phyloP scores from a whole-genome alignment of 805 yeast genomes.

The Ogataea paradorogensis region DNA sequence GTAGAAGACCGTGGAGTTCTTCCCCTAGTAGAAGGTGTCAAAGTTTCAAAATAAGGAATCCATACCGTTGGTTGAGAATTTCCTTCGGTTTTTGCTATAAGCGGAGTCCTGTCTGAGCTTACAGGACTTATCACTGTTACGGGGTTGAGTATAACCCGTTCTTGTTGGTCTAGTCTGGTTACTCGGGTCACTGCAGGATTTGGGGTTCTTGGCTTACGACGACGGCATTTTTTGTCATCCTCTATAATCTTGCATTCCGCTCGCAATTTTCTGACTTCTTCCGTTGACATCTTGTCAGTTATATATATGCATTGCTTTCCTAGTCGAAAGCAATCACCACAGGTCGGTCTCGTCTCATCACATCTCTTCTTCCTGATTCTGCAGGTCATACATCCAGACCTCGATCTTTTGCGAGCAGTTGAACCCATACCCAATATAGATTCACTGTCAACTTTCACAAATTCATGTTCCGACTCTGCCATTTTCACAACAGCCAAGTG shows the following conservation, averaged over 20 bases:
- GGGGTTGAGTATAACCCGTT: constrained; percentile 29
- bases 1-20: background rate
- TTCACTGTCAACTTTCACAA: background rate
- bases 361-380: constrained; percentile 62
- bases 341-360: constrained; percentile 47
- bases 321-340: constrained; percentile 48
- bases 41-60: background rate
- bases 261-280: constrained; percentile 36
- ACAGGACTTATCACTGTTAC: constrained; percentile 21
- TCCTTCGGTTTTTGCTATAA: background rate
- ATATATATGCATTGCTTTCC: constrained; percentile 48
- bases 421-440: background rate
- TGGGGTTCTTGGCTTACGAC: constrained; percentile 29
- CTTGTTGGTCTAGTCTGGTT: constrained; percentile 8
- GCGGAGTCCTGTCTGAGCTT: background rate
- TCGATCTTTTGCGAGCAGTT: constrained; percentile 37
- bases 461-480: background rate
- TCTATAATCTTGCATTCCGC: constrained; percentile 39
- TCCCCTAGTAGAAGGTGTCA: too few relatives aligned
- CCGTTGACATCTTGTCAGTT: constrained; percentile 42
- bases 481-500: background rate
- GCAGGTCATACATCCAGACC: constrained; percentile 67
- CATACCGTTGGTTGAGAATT: background rate
- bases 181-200: background rate
- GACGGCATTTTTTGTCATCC: constrained; percentile 40